Conservation (phyloP, 805 yeast genomes). For the Candida sonorensis region DNA sequence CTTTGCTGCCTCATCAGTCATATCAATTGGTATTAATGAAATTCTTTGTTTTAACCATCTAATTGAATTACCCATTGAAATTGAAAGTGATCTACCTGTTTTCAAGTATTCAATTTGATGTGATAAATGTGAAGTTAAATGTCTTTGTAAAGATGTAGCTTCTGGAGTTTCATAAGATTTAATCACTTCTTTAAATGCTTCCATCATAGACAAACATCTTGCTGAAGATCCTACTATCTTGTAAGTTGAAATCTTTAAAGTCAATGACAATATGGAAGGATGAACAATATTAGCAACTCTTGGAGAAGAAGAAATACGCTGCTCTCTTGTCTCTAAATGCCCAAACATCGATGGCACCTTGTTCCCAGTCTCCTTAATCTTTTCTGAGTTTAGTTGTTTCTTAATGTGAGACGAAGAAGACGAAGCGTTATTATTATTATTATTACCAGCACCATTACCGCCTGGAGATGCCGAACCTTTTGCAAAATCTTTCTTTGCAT, state of each 20-base stretch:
- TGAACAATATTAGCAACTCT: conserved; percentile 68
- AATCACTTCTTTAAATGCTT: conserved; percentile 76
- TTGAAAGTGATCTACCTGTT: conserved; percentile 83
- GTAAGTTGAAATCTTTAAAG: conserved; percentile 76
- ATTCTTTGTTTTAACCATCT: conserved; percentile 96
- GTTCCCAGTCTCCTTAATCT: conserved; percentile 34
- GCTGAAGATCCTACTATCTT: conserved; percentile 85
- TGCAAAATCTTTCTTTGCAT: conserved; percentile 1
- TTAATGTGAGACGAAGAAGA: conserved; percentile 45
- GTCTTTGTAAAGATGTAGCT: conserved; percentile 79
- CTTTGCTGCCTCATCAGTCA: conserved; percentile 64
- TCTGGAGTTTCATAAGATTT: conserved; percentile 77
- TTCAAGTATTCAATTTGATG: conserved; percentile 91
- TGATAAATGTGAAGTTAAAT: conserved; percentile 79
- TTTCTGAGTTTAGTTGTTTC: conserved; percentile 47
- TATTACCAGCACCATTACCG: no score
- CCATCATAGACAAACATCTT: conserved; percentile 78
- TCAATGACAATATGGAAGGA: conserved; percentile 73
- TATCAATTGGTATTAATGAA: conserved; percentile 70
- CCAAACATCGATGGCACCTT: conserved; percentile 65
- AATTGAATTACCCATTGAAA: conserved; percentile 96
- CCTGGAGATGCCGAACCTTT: no score
- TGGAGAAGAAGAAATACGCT: conserved; percentile 54
- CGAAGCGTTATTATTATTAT: no score
- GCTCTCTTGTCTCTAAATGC: conserved; percentile 75